A percentile compares a stretch with the other conserved stretches of the same genome.
Evolutionary conservation across 129 eudicot genomes (phyloP).

Genomic region (Ambrosia trifida): DNA sequence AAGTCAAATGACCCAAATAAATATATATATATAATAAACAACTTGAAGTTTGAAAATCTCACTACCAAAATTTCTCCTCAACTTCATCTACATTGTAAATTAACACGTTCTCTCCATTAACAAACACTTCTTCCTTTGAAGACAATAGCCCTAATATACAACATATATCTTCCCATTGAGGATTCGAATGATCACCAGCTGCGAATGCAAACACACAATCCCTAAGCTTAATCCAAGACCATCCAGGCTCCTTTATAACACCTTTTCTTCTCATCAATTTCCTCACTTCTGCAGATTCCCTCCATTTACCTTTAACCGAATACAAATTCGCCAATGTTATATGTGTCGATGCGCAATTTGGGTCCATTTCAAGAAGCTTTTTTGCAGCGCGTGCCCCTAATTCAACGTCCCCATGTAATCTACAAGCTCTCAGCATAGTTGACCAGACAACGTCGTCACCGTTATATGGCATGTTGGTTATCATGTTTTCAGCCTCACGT

Average conservation of each 20-base stretch:
- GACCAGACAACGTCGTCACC: conserved; percentile 92
- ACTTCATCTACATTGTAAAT: conserved; percentile 29
- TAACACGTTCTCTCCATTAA: conserved; percentile 24
- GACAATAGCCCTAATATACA: conserved; percentile 45
- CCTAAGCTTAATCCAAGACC: conserved; percentile 84
- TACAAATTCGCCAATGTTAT: conserved; percentile 75
- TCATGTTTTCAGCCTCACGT: conserved; percentile 80
- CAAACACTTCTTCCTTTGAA: conserved; percentile 35
- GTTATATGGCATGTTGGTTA: conserved; percentile 58
- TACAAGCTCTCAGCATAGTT: conserved; percentile 70
- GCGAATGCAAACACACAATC: conserved; percentile 66
- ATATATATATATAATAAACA: too few relatives aligned
- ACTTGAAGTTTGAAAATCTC: background rate
- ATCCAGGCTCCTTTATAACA: conserved; percentile 80
- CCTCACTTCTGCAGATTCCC: conserved; percentile 75
- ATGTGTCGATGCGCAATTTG: conserved; percentile 76
- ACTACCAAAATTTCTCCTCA: conserved; percentile 25
- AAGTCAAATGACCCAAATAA: too few relatives aligned
- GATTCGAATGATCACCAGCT: conserved; percentile 76
- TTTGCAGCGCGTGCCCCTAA: conserved; percentile 64
- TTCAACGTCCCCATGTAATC: conserved; percentile 65
- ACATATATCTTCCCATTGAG: conserved; percentile 50
- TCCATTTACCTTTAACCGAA: conserved; percentile 70
- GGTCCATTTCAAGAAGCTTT: conserved; percentile 55
- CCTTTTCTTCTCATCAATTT: conserved; percentile 77